Evolutionary conservation across 805 yeast genomes (phyloP), one percentile per base, ranked within the genome.

Genomic region (Yarrowia sp.): DNA sequence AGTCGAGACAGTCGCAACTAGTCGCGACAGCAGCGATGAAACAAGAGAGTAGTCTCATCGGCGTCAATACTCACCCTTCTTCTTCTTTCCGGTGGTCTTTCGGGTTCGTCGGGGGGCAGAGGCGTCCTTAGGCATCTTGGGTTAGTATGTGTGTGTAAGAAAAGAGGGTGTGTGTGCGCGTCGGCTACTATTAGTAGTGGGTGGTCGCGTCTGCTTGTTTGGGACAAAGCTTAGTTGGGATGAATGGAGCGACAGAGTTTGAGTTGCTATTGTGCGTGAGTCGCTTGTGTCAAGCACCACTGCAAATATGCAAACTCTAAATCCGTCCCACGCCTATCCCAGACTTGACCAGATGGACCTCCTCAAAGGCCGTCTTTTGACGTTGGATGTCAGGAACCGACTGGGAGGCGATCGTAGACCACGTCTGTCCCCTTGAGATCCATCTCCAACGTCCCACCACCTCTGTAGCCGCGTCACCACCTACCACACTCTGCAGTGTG

Each of bases 61-160:
- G 14, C 4, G n/a, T n/a, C n/a, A 17, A 43, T 61, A 61, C 65
- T 61, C 53, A 65, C 58, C 61, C 72, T 70, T 70, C 61, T 55
- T 55, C 71, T 68, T 71, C 69, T 66, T 67, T 44, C 65, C 62
- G 33, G 62, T 51, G 67, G 55, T 65, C 61, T 67, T 67, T 61
- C 65, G 65, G 47, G 65, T 66, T 44, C 66, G 47, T 65, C 70
- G 66, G 43, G 69, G 67, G 64, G 71, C 66, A 43, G 70, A 60
- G 35, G 69, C 45, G 60, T 71, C 73, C 66, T 71, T 71, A 47
- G 74, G 73, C 74, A 71, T 71, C 65, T 43, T 65, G 66, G 62
- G 45, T 63, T 44, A 41, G 39, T 41, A 28, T 48, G 60, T 47
- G 65, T n/a, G 38, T 11, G 51, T 22, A 31, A 15, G 60, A 42